Conservation (phyloP, 352 stramenopile species). For the Globisporangium barbulae region DNA sequence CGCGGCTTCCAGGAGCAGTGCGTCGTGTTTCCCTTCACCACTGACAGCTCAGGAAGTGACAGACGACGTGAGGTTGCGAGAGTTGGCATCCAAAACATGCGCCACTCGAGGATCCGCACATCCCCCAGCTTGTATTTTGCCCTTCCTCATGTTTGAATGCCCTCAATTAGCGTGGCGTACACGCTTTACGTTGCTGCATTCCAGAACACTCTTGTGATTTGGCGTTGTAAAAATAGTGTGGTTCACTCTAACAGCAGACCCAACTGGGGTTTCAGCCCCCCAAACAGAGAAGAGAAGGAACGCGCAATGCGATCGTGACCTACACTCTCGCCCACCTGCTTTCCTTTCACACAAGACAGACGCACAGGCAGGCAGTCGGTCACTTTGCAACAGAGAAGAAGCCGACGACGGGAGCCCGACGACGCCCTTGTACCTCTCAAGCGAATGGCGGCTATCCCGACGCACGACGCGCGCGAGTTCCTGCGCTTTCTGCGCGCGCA, state of each 20-base stretch:
- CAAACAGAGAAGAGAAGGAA: neutral
- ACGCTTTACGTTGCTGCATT: too few relatives aligned
- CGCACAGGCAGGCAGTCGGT: neutral
- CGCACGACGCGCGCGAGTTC: slow-evolving; percentile 18
- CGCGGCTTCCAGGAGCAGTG: neutral
- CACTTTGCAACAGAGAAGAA: slow-evolving; percentile 4
- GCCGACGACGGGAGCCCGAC: neutral
- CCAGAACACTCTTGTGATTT: too few relatives aligned
- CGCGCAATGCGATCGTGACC: neutral
- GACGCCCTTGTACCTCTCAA: neutral
- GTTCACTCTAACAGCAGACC: neutral
- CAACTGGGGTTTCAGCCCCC: neutral
- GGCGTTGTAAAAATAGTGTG: neutral
- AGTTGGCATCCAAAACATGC: too few relatives aligned
- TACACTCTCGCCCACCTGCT: neutral
- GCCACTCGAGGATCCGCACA: too few relatives aligned
- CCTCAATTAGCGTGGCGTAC: too few relatives aligned
- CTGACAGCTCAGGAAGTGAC: neutral
- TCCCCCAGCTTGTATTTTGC: too few relatives aligned
- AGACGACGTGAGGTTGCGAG: neutral
- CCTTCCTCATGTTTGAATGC: too few relatives aligned
- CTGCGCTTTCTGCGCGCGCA: slow-evolving; percentile 19
- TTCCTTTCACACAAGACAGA: neutral
- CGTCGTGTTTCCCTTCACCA: neutral
- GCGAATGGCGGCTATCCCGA: slow-evolving; percentile 18